phyloP scores from a whole-genome alignment of 75 land plant genomes.

The Sequoia sempervirens region DNA sequence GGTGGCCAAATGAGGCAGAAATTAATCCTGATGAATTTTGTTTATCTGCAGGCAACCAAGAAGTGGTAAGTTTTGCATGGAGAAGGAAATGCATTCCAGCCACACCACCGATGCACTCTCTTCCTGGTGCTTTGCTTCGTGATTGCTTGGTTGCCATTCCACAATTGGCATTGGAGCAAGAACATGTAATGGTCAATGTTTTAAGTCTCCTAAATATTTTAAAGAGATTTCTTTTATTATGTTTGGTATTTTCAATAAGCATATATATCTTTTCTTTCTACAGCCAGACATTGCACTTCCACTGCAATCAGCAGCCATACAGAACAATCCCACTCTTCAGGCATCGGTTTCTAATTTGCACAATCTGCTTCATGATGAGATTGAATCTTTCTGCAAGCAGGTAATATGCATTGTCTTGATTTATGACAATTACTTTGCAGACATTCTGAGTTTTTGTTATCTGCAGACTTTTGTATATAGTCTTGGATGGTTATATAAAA shows the following conservation, averaged over 20 bases:
- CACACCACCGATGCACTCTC: constrained; percentile 53
- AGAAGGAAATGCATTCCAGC: constrained; percentile 51
- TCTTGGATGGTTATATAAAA: background rate
- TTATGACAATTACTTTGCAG: background rate
- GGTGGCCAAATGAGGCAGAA: constrained; percentile 59
- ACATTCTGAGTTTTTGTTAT: too few species aligned
- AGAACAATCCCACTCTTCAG: constrained; percentile 42
- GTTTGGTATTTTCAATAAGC: background rate
- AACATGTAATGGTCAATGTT: constrained; percentile 54
- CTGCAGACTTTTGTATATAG: background rate
- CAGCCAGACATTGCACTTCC: constrained; percentile 95
- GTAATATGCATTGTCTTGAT: constrained; percentile 22
- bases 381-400: constrained; percentile 85
- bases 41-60: constrained; percentile 43
- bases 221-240: background rate
- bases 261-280: background rate
- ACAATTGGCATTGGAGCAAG: constrained; percentile 73
- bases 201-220: background rate
- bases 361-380: constrained; percentile 81
- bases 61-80: constrained; percentile 69
- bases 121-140: constrained; percentile 58
- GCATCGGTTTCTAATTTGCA: constrained; percentile 51
- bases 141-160: constrained; percentile 75
- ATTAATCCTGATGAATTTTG: constrained; percentile 40
- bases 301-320: constrained; percentile 54